Percentiles rank a stretch among this genome's conserved stretches.
phyloP scores from a whole-genome alignment of 169 alveolate species.

The Blepharisma undulans region DNA sequence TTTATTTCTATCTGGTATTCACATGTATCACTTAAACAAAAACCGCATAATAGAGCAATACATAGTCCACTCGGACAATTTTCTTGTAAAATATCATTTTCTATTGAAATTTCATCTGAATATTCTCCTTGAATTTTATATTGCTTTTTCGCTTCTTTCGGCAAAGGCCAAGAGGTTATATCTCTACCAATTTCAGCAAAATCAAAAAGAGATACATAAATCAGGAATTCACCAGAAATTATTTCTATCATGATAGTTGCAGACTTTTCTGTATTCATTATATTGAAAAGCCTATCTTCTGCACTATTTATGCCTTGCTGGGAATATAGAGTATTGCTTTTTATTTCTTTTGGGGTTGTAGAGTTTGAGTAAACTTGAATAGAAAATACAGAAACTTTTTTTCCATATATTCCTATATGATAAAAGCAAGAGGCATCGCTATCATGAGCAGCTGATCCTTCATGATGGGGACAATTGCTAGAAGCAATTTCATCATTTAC shows the following conservation, averaged over 20 bases:
- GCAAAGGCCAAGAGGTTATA: background rate
- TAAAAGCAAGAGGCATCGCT: background rate
- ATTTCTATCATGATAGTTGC: background rate
- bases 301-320: background rate
- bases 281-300: background rate
- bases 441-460: background rate
- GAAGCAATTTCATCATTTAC: background rate
- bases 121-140: background rate
- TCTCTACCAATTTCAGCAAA: background rate
- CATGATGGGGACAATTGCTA: background rate
- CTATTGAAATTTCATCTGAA: background rate
- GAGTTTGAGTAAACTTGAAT: background rate
- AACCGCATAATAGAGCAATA: background rate
- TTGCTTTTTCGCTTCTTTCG: background rate
- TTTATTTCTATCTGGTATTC: too few relatives aligned
- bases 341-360: background rate
- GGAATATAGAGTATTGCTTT: background rate
- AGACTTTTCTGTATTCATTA: background rate
- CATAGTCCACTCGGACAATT: background rate
- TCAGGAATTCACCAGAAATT: background rate
- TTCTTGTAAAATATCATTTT: background rate
- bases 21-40: background rate
- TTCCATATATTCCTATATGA: background rate
- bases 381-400: background rate
- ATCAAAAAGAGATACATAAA: background rate